A percentile compares a stretch with the other conserved stretches of the same genome.
Conservation (phyloP, 2,329 filamentous ascomycete species). For the Chalara sp. region DNA sequence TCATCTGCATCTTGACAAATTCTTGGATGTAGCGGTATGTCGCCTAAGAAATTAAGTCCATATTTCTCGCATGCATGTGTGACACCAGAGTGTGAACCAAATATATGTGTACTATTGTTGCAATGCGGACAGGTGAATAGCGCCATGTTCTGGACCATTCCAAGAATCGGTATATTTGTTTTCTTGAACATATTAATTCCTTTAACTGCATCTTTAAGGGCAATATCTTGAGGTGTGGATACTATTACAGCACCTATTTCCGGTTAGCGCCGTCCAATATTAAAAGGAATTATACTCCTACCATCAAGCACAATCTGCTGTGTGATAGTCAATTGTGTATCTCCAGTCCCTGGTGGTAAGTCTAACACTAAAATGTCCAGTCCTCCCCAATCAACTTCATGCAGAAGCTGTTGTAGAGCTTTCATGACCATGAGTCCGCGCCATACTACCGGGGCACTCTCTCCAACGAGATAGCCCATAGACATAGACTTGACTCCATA, state of each 20-base stretch:
- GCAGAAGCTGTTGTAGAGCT: slow-evolving; percentile 87
- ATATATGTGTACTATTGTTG: slow-evolving; percentile 65
- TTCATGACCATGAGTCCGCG: slow-evolving; percentile 97
- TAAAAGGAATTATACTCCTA: slow-evolving; percentile 24
- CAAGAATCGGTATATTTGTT: slow-evolving; percentile 66
- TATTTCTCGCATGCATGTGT: slow-evolving; percentile 63
- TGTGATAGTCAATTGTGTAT: slow-evolving; percentile 93
- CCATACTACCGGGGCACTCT: slow-evolving; percentile 84
- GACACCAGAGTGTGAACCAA: slow-evolving; percentile 62
- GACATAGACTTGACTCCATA: slow-evolving; percentile 98
- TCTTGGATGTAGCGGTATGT: slow-evolving; percentile 78
- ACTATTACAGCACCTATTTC: slow-evolving; percentile 69
- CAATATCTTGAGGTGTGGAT: slow-evolving; percentile 88
- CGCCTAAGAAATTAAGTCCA: slow-evolving; percentile 73
- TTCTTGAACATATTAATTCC: slow-evolving; percentile 91
- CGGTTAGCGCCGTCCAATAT: no score
- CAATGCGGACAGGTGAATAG: slow-evolving; percentile 78
- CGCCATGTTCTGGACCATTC: slow-evolving; percentile 89
- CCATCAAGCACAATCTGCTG: slow-evolving; percentile 90
- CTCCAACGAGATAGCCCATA: slow-evolving; percentile 86
- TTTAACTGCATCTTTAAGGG: slow-evolving; percentile 84
- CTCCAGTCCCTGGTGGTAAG: slow-evolving; percentile 87
- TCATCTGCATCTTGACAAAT: slow-evolving; percentile 84
- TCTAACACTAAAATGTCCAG: slow-evolving; percentile 87
- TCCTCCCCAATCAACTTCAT: slow-evolving; percentile 89